A percentile compares a stretch with the other conserved stretches of the same genome.
Evolutionary conservation across 495 filamentous ascomycete genomes (phyloP).

Genomic region (Trichoderma parareesei): DNA sequence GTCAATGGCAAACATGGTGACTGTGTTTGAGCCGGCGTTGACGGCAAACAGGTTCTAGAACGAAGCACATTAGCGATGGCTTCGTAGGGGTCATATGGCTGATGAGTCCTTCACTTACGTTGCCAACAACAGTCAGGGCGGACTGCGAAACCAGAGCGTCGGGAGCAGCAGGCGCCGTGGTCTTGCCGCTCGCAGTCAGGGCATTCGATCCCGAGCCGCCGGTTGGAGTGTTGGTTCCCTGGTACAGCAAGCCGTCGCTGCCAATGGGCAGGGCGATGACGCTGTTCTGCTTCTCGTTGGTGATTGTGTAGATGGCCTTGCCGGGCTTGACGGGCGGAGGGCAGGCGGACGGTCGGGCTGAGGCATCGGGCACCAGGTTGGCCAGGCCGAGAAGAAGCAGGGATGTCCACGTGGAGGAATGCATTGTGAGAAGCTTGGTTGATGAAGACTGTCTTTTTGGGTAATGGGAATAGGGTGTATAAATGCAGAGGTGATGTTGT

Average conservation of each 20-base stretch:
- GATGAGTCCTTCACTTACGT: conserved; percentile 29
- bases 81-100: not conserved
- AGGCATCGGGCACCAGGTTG: conserved; percentile 6
- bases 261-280: conserved; percentile 40
- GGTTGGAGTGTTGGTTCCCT: conserved; percentile 26
- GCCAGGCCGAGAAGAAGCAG: conserved; percentile 10
- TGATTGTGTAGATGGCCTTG: conserved; percentile 45
- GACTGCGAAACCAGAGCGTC: conserved; percentile 48
- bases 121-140: conserved; percentile 37
- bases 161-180: conserved; percentile 31
- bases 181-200: conserved; percentile 19
- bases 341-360: conserved; percentile 8
- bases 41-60: conserved; percentile 44
- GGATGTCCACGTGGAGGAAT: conserved; percentile 2
- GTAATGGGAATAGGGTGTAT: not conserved
- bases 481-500: not conserved
- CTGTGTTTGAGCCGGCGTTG: conserved; percentile 52
- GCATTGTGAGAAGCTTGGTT: conserved; percentile 9
- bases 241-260: conserved; percentile 34
- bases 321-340: conserved; percentile 17
- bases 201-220: conserved; percentile 31
- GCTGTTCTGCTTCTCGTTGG: conserved; percentile 39
- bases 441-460: not conserved
- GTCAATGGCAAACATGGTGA: conserved; percentile 46
- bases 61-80: conserved; percentile 6